phyloP scores from a whole-genome alignment of 495 filamentous ascomycete genomes.

The Usnea hakonensis region DNA sequence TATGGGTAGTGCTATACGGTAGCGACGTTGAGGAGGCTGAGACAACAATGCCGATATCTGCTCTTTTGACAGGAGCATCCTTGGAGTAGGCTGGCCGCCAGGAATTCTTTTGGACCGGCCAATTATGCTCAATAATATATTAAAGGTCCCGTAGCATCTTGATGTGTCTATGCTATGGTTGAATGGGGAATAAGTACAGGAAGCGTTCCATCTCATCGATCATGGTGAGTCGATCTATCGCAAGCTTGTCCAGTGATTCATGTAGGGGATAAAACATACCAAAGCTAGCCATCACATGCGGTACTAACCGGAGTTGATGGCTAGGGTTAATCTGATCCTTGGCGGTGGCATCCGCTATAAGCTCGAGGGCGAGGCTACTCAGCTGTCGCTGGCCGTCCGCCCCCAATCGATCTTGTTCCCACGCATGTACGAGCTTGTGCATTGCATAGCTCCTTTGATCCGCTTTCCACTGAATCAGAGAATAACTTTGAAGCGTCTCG shows the following conservation, averaged over 20 bases:
- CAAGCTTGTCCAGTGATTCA: not conserved
- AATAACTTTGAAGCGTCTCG: constrained; percentile 6
- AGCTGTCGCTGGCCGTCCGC: not conserved
- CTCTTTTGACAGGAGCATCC: no score
- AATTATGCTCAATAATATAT: no score
- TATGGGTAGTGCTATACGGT: no score
- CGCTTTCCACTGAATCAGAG: constrained; percentile 1
- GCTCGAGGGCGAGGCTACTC: not conserved
- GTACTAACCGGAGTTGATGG: not conserved
- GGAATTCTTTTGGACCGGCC: no score
- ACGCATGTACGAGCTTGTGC: constrained; percentile 5
- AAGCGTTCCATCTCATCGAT: not conserved
- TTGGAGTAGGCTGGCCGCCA: no score
- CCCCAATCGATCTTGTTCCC: not conserved
- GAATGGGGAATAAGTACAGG: constrained; percentile 25
- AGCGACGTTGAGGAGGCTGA: no score
- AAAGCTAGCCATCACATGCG: constrained; percentile 4
- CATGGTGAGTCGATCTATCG: not conserved
- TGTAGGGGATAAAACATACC: not conserved
- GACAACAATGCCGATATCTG: no score
- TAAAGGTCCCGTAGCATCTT: no score
- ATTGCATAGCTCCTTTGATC: constrained; percentile 5
- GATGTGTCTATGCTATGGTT: constrained; percentile 13
- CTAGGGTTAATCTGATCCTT: not conserved
- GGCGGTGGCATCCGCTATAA: not conserved